phyloP scores from a whole-genome alignment of 768 basidiomycete genomes.

The Mycena capillaripes region DNA sequence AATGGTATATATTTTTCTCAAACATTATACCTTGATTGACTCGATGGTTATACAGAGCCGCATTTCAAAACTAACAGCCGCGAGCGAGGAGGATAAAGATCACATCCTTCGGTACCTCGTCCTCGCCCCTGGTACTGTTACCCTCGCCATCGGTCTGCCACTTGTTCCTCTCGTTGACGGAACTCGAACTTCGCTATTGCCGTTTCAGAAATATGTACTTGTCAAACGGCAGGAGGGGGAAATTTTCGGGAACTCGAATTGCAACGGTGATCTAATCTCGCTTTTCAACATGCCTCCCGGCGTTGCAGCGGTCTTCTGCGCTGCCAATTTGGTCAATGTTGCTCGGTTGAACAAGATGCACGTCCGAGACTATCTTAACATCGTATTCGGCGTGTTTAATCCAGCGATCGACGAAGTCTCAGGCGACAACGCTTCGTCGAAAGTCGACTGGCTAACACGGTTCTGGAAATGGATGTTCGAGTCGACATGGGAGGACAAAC shows the following conservation, averaged over 20 bases:
- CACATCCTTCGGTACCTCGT: conserved; percentile 34
- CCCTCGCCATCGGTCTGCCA: conserved; percentile 26
- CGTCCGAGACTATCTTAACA: conserved; percentile 34
- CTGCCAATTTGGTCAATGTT: conserved; percentile 14
- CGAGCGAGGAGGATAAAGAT: conserved; percentile 19
- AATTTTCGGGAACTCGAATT: conserved; percentile 27
- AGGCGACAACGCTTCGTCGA: conserved; percentile 7
- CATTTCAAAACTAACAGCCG: background rate
- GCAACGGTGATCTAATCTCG: conserved; percentile 27
- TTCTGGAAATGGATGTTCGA: conserved; percentile 45
- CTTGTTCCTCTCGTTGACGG: conserved; percentile 29
- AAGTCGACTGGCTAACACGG: conserved; percentile 40
- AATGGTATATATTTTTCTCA: conserved; percentile 13
- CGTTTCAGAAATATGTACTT: conserved; percentile 7
- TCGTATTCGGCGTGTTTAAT: conserved; percentile 20
- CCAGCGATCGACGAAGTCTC: conserved; percentile 31
- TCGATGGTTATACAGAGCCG: background rate
- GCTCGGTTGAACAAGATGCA: conserved; percentile 15
- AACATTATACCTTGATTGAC: background rate
- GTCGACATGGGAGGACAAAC: conserved; percentile 13
- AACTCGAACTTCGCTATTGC: conserved; percentile 19
- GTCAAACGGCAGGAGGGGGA: conserved; percentile 28
- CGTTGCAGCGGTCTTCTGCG: conserved; percentile 10
- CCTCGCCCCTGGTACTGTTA: background rate
- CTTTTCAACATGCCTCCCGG: conserved; percentile 17